A percentile compares a stretch with the other conserved stretches of the same genome.
These are phyloP conservation scores for Lactuca saligna DNA, from an alignment of 129 eudicot genomes.

Conservation along the genomic window DNA sequence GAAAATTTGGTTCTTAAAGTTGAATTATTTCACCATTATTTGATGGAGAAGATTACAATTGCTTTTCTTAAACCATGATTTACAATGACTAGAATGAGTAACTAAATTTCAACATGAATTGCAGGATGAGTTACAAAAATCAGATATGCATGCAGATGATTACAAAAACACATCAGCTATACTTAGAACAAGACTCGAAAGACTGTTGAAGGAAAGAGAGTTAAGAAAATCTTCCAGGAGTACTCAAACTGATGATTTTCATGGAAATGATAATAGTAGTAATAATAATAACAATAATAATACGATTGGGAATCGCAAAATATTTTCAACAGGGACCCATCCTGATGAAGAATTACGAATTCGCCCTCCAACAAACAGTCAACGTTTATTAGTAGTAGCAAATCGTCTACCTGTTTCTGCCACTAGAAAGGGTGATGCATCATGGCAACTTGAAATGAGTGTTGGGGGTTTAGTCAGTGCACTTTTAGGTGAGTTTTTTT, in stretches of 20 bases:
- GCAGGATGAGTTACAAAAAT: slow-evolving; percentile 52
- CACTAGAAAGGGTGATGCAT: slow-evolving; percentile 55
- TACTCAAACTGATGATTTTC: slow-evolving; percentile 40
- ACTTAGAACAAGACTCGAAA: slow-evolving; percentile 63
- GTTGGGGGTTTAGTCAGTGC: slow-evolving; percentile 93
- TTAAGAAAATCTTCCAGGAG: slow-evolving; percentile 43
- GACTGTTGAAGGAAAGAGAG: slow-evolving; percentile 70
- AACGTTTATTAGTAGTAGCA: slow-evolving; percentile 74
- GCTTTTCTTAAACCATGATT: not conserved
- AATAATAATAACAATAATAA: too few relatives aligned
- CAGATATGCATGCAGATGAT: slow-evolving; percentile 36
- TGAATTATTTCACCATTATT: too few relatives aligned
- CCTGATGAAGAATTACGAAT: slow-evolving; percentile 41
- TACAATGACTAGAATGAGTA: not conserved
- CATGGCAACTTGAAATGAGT: slow-evolving; percentile 76
- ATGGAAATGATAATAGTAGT: slow-evolving; percentile 12
- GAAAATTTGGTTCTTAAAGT: too few relatives aligned
- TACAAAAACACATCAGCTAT: slow-evolving; percentile 37
- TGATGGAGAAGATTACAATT: too few relatives aligned
- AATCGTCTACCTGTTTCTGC: slow-evolving; percentile 81
- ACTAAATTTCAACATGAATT: not conserved
- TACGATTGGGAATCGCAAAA: slow-evolving; percentile 26
- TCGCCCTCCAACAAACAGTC: slow-evolving; percentile 35
- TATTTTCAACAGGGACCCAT: slow-evolving; percentile 29
- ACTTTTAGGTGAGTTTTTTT: slow-evolving; percentile 59